A percentile compares a stretch with the other conserved stretches of the same genome.
phyloP scores from a whole-genome alignment of 1,284 basidiomycete genomes.

The Sporisorium graminicola region DNA sequence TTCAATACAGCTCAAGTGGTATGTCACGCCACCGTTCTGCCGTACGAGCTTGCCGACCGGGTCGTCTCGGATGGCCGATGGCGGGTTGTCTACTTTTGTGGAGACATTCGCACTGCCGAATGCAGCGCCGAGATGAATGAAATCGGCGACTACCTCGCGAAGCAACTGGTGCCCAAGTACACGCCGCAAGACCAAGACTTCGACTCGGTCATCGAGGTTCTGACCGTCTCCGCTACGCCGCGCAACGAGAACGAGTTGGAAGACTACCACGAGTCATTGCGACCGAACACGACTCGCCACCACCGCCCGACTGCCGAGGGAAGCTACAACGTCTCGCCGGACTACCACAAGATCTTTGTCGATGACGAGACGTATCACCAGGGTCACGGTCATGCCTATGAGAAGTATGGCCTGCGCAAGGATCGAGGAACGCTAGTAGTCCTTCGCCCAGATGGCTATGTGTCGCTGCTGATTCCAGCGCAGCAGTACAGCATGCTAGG shows the following conservation, averaged over 20 bases:
- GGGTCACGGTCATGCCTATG: constrained; percentile 34
- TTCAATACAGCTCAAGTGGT: constrained; percentile 36
- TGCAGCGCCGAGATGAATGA: constrained; percentile 20
- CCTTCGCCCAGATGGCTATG: constrained; percentile 42
- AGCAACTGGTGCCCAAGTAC: constrained; percentile 16
- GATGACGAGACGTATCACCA: constrained; percentile 39
- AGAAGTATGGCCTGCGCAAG: constrained; percentile 25
- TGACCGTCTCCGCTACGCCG: constrained; percentile 33
- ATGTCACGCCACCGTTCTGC: constrained; percentile 29
- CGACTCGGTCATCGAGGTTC: constrained; percentile 44
- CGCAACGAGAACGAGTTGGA: constrained; percentile 16
- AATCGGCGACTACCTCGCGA: constrained; percentile 18
- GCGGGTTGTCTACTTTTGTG: constrained; percentile 37
- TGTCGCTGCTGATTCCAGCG: constrained; percentile 24
- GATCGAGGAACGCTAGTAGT: constrained; percentile 33
- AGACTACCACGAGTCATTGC: constrained; percentile 23
- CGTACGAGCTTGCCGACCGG: constrained; percentile 41
- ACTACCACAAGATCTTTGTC: constrained; percentile 47
- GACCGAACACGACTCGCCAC: constrained; percentile 23
- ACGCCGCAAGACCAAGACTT: constrained; percentile 27
- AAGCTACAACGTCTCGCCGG: constrained; percentile 29
- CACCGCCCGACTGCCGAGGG: constrained; percentile 20
- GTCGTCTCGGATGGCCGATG: constrained; percentile 34
- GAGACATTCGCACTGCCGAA: constrained; percentile 28
- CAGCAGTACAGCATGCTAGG: constrained; percentile 19